Conservation (phyloP, 106 monocot species). For the Dendrobium huoshanense region DNA sequence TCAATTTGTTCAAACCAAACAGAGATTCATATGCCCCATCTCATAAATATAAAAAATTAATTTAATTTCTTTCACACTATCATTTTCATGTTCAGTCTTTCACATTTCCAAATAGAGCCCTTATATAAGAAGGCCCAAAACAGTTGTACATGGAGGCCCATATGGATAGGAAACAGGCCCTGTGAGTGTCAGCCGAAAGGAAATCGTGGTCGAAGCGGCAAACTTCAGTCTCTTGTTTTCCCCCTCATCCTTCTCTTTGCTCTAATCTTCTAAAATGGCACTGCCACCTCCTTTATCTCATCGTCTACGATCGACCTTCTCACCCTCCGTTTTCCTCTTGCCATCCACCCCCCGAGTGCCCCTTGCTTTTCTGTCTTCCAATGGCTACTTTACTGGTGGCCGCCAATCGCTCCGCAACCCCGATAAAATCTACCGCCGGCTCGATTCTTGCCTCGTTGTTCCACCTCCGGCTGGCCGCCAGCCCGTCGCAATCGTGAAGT, state of each 20-base stretch:
- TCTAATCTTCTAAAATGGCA: background rate
- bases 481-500: conserved; percentile 62
- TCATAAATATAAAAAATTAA: too few species aligned
- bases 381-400: background rate
- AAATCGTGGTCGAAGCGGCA: background rate
- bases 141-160: too few species aligned
- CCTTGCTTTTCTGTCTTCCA: background rate
- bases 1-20: too few species aligned
- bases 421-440: conserved; percentile 21
- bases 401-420: background rate
- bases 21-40: too few species aligned
- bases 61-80: too few species aligned
- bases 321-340: background rate
- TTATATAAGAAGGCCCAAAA: too few species aligned
- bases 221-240: background rate
- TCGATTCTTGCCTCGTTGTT: conserved; percentile 66
- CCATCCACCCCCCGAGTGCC: background rate
- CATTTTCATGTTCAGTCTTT: too few species aligned
- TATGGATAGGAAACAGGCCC: too few species aligned
- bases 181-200: too few species aligned
- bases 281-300: background rate
- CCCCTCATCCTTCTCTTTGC: background rate
- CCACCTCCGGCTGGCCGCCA: conserved; percentile 52
- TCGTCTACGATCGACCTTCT: background rate
- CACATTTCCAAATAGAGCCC: too few species aligned